phyloP scores from a whole-genome alignment of 805 yeast species.

The Cyberlindnera petersonii region DNA sequence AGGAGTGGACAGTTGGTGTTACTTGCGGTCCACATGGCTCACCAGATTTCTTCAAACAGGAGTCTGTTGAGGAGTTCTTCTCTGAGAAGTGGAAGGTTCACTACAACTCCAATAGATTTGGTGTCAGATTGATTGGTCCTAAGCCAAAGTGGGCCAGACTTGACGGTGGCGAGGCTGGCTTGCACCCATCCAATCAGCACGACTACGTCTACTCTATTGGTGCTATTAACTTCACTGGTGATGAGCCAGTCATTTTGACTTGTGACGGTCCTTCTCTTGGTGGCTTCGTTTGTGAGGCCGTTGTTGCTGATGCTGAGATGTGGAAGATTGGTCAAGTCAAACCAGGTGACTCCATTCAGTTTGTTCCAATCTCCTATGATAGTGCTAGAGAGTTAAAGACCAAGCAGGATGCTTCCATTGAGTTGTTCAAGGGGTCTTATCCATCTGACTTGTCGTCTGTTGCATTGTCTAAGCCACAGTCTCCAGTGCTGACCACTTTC shows the following conservation, averaged over 20 bases:
- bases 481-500: conserved; percentile 63
- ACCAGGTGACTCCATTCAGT: conserved; percentile 84
- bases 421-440: conserved; percentile 38
- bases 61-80: conserved; percentile 74
- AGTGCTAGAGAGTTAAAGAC: conserved; percentile 62
- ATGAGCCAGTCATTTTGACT: conserved; percentile 94
- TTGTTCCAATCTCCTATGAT: conserved; percentile 70
- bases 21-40: conserved; percentile 98
- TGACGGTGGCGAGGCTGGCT: conserved; percentile 97
- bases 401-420: conserved; percentile 54
- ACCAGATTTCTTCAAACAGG: conserved; percentile 86
- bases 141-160: conserved; percentile 95
- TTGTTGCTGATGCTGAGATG: conserved; percentile 92
- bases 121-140: conserved; percentile 91
- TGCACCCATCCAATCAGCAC: conserved; percentile 98
- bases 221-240: conserved; percentile 97
- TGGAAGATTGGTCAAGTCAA: conserved; percentile 98
- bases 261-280: conserved; percentile 98
- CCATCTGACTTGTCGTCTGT: conserved; percentile 29
- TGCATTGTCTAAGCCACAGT: conserved; percentile 45
- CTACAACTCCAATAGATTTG: conserved; percentile 95
- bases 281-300: conserved; percentile 96
- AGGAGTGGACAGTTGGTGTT: conserved; percentile 81
- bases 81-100: conserved; percentile 86
- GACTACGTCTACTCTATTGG: conserved; percentile 96